Percentiles rank a stretch among this genome's conserved stretches.
Conservation (phyloP, 2,329 filamentous ascomycete genomes). For the Ophiostoma sp. region DNA sequence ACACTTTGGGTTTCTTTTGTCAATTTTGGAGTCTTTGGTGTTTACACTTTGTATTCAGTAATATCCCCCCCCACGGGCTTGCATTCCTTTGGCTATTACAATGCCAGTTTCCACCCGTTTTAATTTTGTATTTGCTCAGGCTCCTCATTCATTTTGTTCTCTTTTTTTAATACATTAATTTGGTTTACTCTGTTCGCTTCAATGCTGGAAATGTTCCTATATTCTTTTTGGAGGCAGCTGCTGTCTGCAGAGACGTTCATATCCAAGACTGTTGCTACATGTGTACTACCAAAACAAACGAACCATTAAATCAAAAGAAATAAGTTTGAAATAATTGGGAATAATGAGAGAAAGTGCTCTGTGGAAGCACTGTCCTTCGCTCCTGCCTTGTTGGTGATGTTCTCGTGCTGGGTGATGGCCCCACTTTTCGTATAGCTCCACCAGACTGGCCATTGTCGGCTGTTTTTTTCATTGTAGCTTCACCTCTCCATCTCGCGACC, state of each 20-base stretch:
- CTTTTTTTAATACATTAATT: background rate
- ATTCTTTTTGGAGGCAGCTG: no score
- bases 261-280: background rate
- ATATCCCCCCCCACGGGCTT: slow-evolving; percentile 3
- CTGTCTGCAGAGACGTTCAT: background rate
- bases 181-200: background rate
- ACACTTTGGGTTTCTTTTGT: background rate
- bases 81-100: slow-evolving; percentile 4
- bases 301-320: background rate
- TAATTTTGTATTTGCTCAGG: slow-evolving; percentile 10
- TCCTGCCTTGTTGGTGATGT: background rate
- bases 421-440: slow-evolving; percentile 19
- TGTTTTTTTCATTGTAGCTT: slow-evolving; percentile 2
- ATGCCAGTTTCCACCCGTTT: background rate
- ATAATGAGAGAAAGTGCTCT: background rate
- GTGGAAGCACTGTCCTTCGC: background rate
- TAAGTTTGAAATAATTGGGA: background rate
- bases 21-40: slow-evolving; percentile 14
- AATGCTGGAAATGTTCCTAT: background rate
- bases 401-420: background rate
- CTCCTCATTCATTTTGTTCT: slow-evolving; percentile 10
- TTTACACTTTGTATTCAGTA: background rate
- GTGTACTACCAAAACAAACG: background rate
- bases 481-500: background rate
- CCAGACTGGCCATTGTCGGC: background rate